These are phyloP conservation scores for Erigeron philadelphicus DNA, from an alignment of 140 eudicot species.

Conservation along the genomic window DNA sequence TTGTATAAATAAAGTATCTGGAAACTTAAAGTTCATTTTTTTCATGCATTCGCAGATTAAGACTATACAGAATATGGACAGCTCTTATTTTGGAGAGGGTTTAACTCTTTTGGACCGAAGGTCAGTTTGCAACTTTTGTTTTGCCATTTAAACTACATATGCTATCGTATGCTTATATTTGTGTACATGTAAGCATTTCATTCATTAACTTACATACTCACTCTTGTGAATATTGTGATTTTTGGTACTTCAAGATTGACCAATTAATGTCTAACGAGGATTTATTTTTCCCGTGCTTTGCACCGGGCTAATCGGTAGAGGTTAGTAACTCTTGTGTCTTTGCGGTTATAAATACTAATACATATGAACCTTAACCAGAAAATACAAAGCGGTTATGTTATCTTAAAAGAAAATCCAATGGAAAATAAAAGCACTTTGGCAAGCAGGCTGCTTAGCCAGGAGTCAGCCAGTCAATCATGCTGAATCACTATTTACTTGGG, in stretches of 20 bases:
- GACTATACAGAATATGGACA: constrained; percentile 51
- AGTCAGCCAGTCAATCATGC: too few relatives aligned
- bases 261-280: not conserved
- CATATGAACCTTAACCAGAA: too few relatives aligned
- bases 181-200: not conserved
- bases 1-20: constrained; percentile 1
- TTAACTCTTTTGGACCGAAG: constrained; percentile 70
- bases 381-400: too few relatives aligned
- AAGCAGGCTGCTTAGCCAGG: too few relatives aligned
- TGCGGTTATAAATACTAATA: too few relatives aligned
- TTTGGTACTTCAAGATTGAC: constrained; percentile 10
- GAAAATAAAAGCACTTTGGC: too few relatives aligned
- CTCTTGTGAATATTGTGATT: not conserved
- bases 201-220: not conserved
- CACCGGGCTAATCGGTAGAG: too few relatives aligned
- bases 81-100: constrained; percentile 81
- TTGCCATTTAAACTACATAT: constrained; percentile 7
- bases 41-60: constrained; percentile 45
- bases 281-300: too few relatives aligned
- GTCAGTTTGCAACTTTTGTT: constrained; percentile 34
- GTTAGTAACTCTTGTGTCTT: too few relatives aligned
- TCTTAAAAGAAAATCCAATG: too few relatives aligned
- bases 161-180: not conserved
- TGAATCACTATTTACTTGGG: too few relatives aligned
- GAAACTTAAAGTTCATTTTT: constrained; percentile 12